These are phyloP conservation scores for Knufia petricola DNA, from an alignment of 2,329 filamentous ascomycete genomes.

Conservation along the genomic window DNA sequence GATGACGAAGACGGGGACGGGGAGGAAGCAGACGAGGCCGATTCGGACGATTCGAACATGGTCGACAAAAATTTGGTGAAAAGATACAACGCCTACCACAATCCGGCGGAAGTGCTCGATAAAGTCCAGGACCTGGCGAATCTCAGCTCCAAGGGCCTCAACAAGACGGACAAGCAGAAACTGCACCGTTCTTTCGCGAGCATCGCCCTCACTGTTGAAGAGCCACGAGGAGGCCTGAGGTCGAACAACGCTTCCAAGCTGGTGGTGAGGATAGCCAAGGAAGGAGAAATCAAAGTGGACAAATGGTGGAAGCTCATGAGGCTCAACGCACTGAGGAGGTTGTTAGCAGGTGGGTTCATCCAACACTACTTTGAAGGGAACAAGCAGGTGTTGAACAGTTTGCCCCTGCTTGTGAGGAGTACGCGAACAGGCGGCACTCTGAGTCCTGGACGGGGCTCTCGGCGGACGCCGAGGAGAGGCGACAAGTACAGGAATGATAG, in stretches of 20 bases:
- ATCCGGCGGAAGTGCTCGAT: conserved; percentile 51
- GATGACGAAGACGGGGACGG: conserved; percentile 43
- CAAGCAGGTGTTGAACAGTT: conserved; percentile 48
- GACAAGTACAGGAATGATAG: conserved; percentile 3
- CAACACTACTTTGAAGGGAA: conserved; percentile 54
- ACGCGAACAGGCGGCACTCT: conserved; percentile 15
- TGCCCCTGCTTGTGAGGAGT: conserved; percentile 39
- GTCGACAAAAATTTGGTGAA: conserved; percentile 43
- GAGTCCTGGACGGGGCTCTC: conserved; percentile 23
- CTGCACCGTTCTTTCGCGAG: conserved; percentile 59
- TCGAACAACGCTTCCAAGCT: conserved; percentile 57
- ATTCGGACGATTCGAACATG: conserved; percentile 29
- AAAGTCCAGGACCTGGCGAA: conserved; percentile 51
- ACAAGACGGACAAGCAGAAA: conserved; percentile 56
- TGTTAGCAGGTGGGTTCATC: conserved; percentile 53
- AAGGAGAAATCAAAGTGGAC: conserved; percentile 55
- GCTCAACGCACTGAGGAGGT: conserved; percentile 50
- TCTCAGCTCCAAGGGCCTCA: conserved; percentile 51
- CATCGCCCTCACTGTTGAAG: conserved; percentile 56
- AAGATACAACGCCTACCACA: conserved; percentile 58
- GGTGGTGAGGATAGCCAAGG: conserved; percentile 49
- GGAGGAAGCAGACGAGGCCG: conserved; percentile 36
- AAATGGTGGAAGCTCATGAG: conserved; percentile 65
- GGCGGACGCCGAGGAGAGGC: conserved; percentile 10
- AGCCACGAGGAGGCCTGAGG: conserved; percentile 56